phyloP scores from a whole-genome alignment of 2,329 filamentous ascomycete genomes.

The Allantophomopsis cytisporea region DNA sequence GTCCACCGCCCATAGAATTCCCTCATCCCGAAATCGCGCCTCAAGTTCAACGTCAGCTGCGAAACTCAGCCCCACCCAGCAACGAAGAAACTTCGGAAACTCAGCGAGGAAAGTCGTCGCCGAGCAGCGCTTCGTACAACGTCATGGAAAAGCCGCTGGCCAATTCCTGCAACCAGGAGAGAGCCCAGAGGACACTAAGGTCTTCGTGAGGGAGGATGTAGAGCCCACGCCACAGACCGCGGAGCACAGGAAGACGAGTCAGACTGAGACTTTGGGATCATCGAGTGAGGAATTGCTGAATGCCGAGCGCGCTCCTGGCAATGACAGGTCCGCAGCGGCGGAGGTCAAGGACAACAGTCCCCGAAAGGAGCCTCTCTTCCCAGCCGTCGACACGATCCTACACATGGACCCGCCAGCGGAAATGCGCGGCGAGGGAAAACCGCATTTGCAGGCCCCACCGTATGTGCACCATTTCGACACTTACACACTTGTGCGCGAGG shows the following conservation, averaged over 20 bases:
- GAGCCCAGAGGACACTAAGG: constrained; percentile 8
- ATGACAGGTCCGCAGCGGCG: constrained; percentile 3
- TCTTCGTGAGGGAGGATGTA: constrained; percentile 4
- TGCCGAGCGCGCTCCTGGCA: constrained; percentile 10
- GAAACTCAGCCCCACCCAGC: constrained; percentile 10
- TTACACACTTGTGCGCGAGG: constrained; percentile 73
- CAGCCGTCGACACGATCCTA: constrained; percentile 31
- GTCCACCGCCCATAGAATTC: constrained; percentile 18
- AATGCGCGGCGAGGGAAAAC: constrained; percentile 23
- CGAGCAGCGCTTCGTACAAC: constrained; percentile 32
- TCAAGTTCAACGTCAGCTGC: constrained; percentile 23
- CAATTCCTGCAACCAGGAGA: constrained; percentile 25
- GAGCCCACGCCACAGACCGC: constrained; percentile 1
- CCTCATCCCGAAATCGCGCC: constrained; percentile 8
- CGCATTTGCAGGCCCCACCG: constrained; percentile 58
- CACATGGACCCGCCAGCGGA: constrained; percentile 29
- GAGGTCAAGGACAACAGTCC: background rate
- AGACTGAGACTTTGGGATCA: constrained; percentile 8
- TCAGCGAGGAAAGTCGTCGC: too few relatives aligned
- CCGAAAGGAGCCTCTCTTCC: background rate
- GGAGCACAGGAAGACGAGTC: constrained; percentile 3
- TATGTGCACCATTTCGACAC: constrained; percentile 97
- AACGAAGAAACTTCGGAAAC: too few relatives aligned
- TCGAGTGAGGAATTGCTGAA: constrained; percentile 14
- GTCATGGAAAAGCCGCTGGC: constrained; percentile 49